phyloP scores from a whole-genome alignment of 352 stramenopile genomes.

The Sclerospora graminicola region DNA sequence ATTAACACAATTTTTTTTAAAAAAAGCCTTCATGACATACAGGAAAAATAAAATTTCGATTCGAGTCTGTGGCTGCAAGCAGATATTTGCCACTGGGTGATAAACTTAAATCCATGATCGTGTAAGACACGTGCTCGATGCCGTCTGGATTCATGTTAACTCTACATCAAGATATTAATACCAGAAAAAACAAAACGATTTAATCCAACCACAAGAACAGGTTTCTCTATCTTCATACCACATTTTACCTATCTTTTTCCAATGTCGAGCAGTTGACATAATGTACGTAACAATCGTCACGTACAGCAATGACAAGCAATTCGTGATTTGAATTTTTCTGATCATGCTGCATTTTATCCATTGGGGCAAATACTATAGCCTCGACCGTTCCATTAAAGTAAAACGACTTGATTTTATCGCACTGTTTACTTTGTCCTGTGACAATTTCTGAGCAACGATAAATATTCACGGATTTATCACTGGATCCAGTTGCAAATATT shows the following conservation, averaged over 20 bases:
- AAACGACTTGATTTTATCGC: slow-evolving; percentile 68
- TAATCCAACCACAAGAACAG: background rate
- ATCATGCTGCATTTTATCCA: background rate
- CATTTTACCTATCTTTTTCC: slow-evolving; percentile 64
- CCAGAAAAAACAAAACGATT: no score
- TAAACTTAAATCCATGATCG: slow-evolving; percentile 73
- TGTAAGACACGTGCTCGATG: slow-evolving; percentile 83
- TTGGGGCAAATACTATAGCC: slow-evolving; percentile 48
- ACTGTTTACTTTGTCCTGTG: slow-evolving; percentile 6
- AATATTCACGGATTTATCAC: slow-evolving; percentile 65
- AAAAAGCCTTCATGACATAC: slow-evolving; percentile 21
- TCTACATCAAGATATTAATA: no score
- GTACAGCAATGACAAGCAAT: slow-evolving; percentile 49
- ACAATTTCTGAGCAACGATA: slow-evolving; percentile 35
- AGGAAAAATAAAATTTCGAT: slow-evolving; percentile 69
- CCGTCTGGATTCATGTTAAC: slow-evolving; percentile 82
- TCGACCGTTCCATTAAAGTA: slow-evolving; percentile 82
- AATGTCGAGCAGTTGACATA: slow-evolving; percentile 73
- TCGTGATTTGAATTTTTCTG: slow-evolving; percentile 13
- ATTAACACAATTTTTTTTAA: background rate
- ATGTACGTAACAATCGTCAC: slow-evolving; percentile 79
- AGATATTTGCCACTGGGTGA: slow-evolving; percentile 71
- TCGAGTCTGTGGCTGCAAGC: slow-evolving; percentile 71
- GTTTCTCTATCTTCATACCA: background rate
- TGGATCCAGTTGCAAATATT: slow-evolving; percentile 62